A percentile compares a stretch with the other conserved stretches of the same genome.
phyloP scores from a whole-genome alignment of 441 rosid species.

The Melastoma candidum region DNA sequence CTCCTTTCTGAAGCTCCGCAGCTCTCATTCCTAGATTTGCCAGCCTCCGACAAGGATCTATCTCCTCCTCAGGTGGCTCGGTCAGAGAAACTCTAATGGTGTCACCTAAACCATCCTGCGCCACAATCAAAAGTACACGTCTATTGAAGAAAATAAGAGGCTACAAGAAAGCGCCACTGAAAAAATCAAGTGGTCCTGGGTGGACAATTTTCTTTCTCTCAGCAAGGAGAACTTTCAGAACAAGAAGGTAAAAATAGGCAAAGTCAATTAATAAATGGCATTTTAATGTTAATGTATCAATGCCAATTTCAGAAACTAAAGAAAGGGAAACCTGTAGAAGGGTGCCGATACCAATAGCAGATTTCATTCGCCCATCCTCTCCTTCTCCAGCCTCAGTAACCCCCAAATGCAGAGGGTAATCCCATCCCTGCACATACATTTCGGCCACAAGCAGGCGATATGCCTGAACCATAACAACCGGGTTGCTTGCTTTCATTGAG shows the following conservation, averaged over 20 bases:
- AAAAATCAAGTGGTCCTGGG: no score
- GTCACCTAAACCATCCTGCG: slow-evolving; percentile 97
- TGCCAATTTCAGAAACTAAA: background rate
- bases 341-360: slow-evolving; percentile 96
- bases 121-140: background rate
- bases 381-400: slow-evolving; percentile 99
- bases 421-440: slow-evolving; percentile 97
- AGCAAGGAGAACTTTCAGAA: no score
- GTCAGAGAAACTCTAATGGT: slow-evolving; percentile 97
- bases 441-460: slow-evolving; percentile 90
- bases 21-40: slow-evolving; percentile 87
- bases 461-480: slow-evolving; percentile 95
- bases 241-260: no score
- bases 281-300: no score
- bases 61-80: slow-evolving; percentile 92
- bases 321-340: slow-evolving; percentile 65
- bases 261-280: no score
- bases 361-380: slow-evolving; percentile 98
- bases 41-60: slow-evolving; percentile 87
- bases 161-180: no score
- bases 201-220: no score
- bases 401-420: slow-evolving; percentile 92
- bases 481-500: slow-evolving; percentile 99
- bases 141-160: no score
- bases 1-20: slow-evolving; percentile 77